phyloP scores from a whole-genome alignment of 2,329 filamentous ascomycete species.

The Raffaelea albimanens region DNA sequence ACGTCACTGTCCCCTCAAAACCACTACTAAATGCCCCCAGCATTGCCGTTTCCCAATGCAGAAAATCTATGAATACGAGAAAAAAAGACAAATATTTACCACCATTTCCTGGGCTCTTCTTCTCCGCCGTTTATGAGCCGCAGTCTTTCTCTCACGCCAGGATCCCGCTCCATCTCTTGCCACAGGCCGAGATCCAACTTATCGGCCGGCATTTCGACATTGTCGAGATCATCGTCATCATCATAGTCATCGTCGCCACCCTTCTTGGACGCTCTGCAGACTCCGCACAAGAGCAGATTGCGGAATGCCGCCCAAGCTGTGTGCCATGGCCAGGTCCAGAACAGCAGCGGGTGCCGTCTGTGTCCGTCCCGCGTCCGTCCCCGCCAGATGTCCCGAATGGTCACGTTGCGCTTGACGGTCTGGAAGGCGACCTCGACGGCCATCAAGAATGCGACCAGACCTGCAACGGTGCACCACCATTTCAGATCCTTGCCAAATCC shows the following conservation, averaged over 20 bases:
- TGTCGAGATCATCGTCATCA: slow-evolving; percentile 6
- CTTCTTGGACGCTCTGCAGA: not conserved
- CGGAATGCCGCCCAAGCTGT: not conserved
- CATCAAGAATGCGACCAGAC: slow-evolving; percentile 49
- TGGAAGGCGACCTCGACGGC: slow-evolving; percentile 55
- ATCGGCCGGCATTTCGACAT: slow-evolving; percentile 25
- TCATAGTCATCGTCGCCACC: not conserved
- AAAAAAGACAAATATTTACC: not conserved
- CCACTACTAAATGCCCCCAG: no score
- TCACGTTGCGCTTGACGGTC: slow-evolving; percentile 33
- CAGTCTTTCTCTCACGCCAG: slow-evolving; percentile 31
- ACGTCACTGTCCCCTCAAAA: no score
- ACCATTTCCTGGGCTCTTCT: slow-evolving; percentile 13
- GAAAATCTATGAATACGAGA: not conserved
- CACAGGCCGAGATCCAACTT: slow-evolving; percentile 46
- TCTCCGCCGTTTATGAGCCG: slow-evolving; percentile 29
- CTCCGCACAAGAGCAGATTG: not conserved
- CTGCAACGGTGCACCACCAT: slow-evolving; percentile 66
- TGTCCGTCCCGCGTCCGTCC: slow-evolving; percentile 16
- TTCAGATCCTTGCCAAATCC: slow-evolving; percentile 56
- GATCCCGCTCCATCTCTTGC: slow-evolving; percentile 49
- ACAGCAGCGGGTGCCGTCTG: not conserved
- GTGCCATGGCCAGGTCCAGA: not conserved
- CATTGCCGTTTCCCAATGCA: no score
- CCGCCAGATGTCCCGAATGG: slow-evolving; percentile 34